Conservation (phyloP, 2,329 filamentous ascomycete species). For the Tolypocladium ovalisporum region DNA sequence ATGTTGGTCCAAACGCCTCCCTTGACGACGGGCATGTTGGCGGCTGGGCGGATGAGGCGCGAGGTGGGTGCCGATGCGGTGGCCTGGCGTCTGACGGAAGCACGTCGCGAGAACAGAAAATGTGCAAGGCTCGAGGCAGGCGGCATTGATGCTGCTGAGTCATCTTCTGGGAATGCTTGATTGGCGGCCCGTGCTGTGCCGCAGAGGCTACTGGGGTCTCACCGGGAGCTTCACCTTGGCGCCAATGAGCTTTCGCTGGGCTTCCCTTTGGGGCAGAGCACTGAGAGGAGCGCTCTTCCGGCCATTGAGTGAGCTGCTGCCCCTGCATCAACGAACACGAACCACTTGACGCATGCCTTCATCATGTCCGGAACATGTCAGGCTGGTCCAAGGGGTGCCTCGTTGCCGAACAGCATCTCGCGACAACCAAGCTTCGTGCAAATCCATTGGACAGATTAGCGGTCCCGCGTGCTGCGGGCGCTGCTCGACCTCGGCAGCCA, state of each 20-base stretch:
- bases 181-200: neutral
- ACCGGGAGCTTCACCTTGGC: neutral
- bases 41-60: slow-evolving; percentile 7
- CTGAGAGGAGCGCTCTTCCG: neutral
- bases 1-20: slow-evolving; percentile 68
- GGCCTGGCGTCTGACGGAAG: neutral
- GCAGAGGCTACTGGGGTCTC: neutral
- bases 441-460: neutral
- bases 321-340: neutral
- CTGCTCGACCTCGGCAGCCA: neutral
- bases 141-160: slow-evolving; percentile 5
- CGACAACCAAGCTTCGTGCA: neutral
- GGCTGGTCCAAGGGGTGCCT: neutral
- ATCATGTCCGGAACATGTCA: neutral
- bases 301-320: neutral
- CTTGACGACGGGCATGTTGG: slow-evolving; percentile 59
- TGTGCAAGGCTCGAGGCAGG: slow-evolving; percentile 10
- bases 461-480: neutral
- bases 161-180: neutral
- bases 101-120: slow-evolving; percentile 12
- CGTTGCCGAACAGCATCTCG: neutral
- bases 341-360: neutral
- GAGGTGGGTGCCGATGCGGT: neutral
- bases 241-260: neutral
- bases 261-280: neutral